Evolutionary conservation across 345 rosid genomes (phyloP).

Genomic region (Diplotaxis tenuifolia): DNA sequence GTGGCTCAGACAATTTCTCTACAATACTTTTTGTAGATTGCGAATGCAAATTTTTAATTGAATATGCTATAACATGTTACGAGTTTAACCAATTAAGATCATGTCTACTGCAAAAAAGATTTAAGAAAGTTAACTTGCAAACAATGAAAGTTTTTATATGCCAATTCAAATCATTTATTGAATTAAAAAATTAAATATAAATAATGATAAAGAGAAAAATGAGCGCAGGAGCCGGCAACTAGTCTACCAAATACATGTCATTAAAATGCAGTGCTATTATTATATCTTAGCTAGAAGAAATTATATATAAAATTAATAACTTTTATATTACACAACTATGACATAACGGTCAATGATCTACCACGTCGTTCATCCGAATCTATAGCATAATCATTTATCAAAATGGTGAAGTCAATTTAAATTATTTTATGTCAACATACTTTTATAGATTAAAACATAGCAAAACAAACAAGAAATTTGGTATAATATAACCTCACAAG

Average conservation of each 20-base stretch:
- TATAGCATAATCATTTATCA: slow-evolving; percentile 12
- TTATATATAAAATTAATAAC: background rate
- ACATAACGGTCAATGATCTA: slow-evolving; percentile 20
- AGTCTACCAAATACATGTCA: background rate
- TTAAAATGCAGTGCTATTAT: background rate
- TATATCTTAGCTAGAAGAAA: slow-evolving; percentile 17
- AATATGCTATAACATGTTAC: background rate
- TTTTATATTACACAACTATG: slow-evolving; percentile 7
- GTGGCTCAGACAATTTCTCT: background rate
- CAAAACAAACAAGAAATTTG: background rate
- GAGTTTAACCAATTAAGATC: background rate
- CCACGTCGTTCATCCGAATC: slow-evolving; percentile 25
- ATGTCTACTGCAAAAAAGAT: background rate
- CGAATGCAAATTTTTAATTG: background rate
- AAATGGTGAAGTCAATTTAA: slow-evolving; percentile 14
- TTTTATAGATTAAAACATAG: background rate
- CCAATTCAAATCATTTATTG: background rate
- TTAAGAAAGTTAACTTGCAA: background rate
- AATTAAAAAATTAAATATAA: too few relatives aligned
- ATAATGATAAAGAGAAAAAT: too few relatives aligned
- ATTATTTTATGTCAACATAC: background rate
- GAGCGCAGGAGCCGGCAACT: background rate
- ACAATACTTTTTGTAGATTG: background rate
- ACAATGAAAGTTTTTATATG: background rate
- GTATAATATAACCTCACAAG: background rate